These are phyloP conservation scores for Debaryomyces castellii DNA, from an alignment of 805 yeast species.

Conservation along the genomic window DNA sequence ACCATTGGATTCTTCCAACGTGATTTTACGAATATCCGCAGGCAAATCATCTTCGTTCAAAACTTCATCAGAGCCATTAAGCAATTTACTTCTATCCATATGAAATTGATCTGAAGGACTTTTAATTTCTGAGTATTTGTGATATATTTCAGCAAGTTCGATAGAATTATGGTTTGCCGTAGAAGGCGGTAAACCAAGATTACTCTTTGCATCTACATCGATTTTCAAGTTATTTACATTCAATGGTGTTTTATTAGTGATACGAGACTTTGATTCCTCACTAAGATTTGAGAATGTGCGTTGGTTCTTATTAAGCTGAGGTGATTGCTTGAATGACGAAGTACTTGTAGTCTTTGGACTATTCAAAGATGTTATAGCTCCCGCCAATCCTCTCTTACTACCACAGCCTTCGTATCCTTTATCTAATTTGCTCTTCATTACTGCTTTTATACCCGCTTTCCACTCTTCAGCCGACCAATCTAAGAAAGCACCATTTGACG, in stretches of 20 bases:
- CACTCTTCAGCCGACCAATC: conserved; percentile 39
- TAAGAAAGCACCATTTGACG: conserved; percentile 23
- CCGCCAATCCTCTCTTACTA: conserved; percentile 59
- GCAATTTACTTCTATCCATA: conserved; percentile 30
- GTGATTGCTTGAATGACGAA: conserved; percentile 8
- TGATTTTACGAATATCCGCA: conserved; percentile 24
- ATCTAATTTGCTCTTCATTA: conserved; percentile 35
- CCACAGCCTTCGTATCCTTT: conserved; percentile 75
- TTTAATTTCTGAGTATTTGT: conserved; percentile 38
- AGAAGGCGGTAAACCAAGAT: not conserved
- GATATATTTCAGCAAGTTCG: conserved; percentile 44
- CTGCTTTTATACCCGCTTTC: conserved; percentile 27
- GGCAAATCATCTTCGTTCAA: conserved; percentile 37
- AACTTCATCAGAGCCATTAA: conserved; percentile 37
- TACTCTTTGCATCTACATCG: not conserved
- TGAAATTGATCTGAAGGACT: conserved; percentile 42
- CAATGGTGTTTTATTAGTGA: conserved; percentile 1
- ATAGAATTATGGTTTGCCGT: conserved; percentile 26
- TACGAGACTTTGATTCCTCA: not conserved
- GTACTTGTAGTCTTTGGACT: conserved; percentile 19
- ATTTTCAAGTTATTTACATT: conserved; percentile 16
- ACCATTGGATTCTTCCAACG: conserved; percentile 23
- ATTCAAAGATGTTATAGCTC: conserved; percentile 56
- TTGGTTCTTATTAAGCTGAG: conserved; percentile 4
- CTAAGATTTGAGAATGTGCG: not conserved